These are phyloP conservation scores for Phaeosphaeriaceae sp. DNA, from an alignment of 2,329 filamentous ascomycete species.

Conservation along the genomic window DNA sequence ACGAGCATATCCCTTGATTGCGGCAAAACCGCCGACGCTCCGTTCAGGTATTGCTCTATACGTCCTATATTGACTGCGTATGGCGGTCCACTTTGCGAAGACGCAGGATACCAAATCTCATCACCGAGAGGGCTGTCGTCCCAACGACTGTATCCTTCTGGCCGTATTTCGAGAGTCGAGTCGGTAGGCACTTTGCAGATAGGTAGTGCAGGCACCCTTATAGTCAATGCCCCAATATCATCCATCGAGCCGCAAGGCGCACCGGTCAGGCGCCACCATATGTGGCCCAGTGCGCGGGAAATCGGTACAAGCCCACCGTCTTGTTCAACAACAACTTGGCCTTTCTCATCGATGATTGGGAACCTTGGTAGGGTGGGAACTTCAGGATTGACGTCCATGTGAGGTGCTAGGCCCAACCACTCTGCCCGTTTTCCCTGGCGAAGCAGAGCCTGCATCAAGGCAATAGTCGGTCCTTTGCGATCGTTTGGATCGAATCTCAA, in stretches of 20 bases:
- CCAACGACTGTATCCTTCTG: not conserved
- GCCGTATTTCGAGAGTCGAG: not conserved
- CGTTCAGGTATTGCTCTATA: constrained; percentile 3
- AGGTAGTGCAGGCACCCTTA: not conserved
- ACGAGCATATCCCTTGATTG: not conserved
- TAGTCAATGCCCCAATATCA: constrained; percentile 2
- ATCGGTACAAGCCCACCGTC: not conserved
- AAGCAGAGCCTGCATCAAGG: constrained; percentile 9
- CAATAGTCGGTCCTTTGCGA: constrained; percentile 8
- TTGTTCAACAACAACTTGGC: not conserved
- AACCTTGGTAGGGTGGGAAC: constrained; percentile 8
- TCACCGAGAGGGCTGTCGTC: not conserved
- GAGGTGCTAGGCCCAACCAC: constrained; percentile 9
- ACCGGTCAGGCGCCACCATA: constrained; percentile 2
- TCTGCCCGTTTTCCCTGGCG: constrained; percentile 5
- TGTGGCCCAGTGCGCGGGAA: not conserved
- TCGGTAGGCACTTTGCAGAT: not conserved
- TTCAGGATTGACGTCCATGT: constrained; percentile 6
- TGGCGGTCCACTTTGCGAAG: not conserved
- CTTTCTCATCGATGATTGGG: not conserved
- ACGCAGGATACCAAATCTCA: constrained; percentile 3
- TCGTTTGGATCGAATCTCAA: constrained; percentile 5
- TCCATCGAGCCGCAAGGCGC: constrained; percentile 5
- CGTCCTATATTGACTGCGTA: not conserved
- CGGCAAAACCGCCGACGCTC: not conserved